phyloP scores from a whole-genome alignment of 78 protist genomes.

The Dictyostelium firmibasis region DNA sequence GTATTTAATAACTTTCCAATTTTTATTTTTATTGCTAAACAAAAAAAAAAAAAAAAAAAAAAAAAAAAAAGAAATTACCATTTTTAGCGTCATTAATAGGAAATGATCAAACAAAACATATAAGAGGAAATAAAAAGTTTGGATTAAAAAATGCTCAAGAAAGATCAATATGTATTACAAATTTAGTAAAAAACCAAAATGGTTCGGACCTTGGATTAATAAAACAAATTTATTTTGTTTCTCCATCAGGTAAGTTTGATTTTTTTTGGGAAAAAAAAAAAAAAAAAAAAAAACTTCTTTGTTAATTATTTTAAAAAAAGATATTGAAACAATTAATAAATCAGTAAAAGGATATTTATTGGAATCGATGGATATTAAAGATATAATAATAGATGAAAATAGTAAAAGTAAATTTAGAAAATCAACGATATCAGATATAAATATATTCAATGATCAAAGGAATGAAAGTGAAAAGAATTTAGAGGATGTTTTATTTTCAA shows the following conservation, averaged over 20 bases:
- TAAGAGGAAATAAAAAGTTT: neutral
- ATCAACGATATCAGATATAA: neutral
- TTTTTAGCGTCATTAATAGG: neutral
- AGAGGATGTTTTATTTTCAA: neutral
- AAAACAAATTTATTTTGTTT: neutral
- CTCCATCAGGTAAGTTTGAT: neutral
- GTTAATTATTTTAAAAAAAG: neutral
- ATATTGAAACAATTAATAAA: neutral
- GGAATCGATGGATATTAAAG: neutral
- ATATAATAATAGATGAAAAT: neutral
- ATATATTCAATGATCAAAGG: neutral
- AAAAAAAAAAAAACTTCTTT: no score
- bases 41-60: neutral
- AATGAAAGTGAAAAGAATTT: neutral
- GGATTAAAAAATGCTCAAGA: neutral
- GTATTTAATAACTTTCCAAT: neutral
- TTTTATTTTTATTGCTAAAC: neutral
- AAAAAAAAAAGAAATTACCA: neutral
- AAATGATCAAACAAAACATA: constrained; percentile 19
- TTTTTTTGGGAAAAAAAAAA: no score
- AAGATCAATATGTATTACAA: neutral
- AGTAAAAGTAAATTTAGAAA: neutral
- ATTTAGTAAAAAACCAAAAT: neutral
- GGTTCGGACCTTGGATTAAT: neutral
- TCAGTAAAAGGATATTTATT: neutral